Evolutionary conservation across 2,329 filamentous ascomycete genomes (phyloP).

Genomic region (Claviceps arundinis): DNA sequence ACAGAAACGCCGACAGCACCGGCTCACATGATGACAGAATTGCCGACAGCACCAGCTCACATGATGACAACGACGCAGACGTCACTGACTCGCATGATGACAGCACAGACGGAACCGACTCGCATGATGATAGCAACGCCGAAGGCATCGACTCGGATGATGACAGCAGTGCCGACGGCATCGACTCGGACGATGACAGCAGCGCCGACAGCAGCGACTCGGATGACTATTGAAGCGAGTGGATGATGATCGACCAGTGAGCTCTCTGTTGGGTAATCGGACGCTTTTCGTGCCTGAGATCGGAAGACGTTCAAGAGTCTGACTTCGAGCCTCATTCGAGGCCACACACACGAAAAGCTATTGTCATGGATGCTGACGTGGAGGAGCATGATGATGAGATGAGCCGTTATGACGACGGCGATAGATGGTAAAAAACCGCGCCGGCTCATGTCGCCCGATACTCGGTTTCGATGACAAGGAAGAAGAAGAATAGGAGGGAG

Average conservation of each 20-base stretch:
- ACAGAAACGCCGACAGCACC: too few relatives aligned
- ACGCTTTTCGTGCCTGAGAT: conserved; percentile 2
- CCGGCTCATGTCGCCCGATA: not conserved
- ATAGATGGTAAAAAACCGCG: not conserved
- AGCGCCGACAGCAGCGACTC: conserved; percentile 8
- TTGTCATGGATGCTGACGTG: conserved; percentile 14
- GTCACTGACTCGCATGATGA: too few relatives aligned
- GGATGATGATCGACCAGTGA: conserved; percentile 20
- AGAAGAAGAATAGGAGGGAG: not conserved
- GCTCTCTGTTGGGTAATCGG: not conserved
- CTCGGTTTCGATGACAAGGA: conserved; percentile 3
- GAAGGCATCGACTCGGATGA: not conserved
- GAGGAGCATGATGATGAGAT: conserved; percentile 8
- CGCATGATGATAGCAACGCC: too few relatives aligned
- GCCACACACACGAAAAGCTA: conserved; percentile 15
- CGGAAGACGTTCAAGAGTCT: conserved; percentile 5
- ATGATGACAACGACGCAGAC: too few relatives aligned
- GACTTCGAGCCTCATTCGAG: not conserved
- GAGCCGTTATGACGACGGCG: not conserved
- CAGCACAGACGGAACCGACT: too few relatives aligned
- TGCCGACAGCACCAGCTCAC: too few relatives aligned
- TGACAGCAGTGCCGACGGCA: conserved; percentile 1
- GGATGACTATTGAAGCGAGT: conserved; percentile 26
- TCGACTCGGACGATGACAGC: not conserved
- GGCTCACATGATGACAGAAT: too few relatives aligned